Evolutionary conservation across 768 basidiomycete genomes (phyloP), one percentile per base, ranked within the genome.

Genomic region (Serendipita sp.): DNA sequence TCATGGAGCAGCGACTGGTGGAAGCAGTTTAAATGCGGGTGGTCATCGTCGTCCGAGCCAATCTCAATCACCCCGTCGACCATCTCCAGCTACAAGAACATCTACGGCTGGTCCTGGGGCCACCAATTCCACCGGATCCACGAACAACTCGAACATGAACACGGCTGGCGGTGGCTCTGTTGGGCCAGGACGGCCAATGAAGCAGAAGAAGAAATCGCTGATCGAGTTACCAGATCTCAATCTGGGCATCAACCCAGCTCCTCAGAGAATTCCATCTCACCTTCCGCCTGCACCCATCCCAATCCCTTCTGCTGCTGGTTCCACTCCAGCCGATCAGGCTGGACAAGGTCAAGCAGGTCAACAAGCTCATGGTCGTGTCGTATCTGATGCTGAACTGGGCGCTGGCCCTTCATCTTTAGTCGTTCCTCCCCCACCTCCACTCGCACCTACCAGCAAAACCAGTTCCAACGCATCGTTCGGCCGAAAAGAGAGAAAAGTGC

Each of bases 211-310:
- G 48, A 64, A 64, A 48, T 37, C 36, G 31, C 50, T 46, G 48
- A 27, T 64, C n/a, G 63, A 64, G 48, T 50, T 64, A 33, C 63
- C 63, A 18, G 63, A 64, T 48, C 50, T 64, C 27, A 62, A 62
- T 62, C 58, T 31, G 10, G 13, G 33, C 18, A 11, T 37, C 63
- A 37, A 33, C 27, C 23, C 18, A 18, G 48, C 48, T 52, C 63
- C 40, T 40, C 62, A 45, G 18, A 36, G 63, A 15, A 29, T 33
- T 2, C 36, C 63, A 33, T 64, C 63, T 31, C 34, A 48, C 29
- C 23, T 64, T 18, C 50, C 48, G 31, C 31, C 48, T 52, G 48
- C 48, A 23, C 48, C 48, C 48, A 52, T 52, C 16, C 48, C 48
- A 23, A 52, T 52, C 48, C 48, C 48, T 18, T 33, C 40, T 43